Conservation (phyloP, 2,329 filamentous ascomycete genomes). For the Fusarium oxysporum region DNA sequence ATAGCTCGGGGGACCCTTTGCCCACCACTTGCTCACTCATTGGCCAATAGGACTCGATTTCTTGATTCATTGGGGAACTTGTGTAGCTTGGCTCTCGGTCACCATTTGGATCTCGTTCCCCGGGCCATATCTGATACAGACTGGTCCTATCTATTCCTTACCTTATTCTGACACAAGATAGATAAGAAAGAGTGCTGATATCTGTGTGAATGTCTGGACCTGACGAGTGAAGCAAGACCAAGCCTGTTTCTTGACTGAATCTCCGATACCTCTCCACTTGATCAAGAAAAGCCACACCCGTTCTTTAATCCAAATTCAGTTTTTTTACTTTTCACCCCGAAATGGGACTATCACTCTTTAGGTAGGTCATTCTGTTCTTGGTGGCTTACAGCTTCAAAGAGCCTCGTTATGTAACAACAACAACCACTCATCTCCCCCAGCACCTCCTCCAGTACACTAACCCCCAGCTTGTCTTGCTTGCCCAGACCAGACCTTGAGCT, state of each 20-base stretch:
- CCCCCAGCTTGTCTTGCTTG: neutral
- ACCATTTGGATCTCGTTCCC: neutral
- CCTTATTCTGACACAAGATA: neutral
- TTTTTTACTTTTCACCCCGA: neutral
- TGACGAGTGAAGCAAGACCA: neutral
- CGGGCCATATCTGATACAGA: neutral
- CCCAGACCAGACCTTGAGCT: neutral
- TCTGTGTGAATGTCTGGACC: slow-evolving; percentile 13
- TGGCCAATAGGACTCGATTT: neutral
- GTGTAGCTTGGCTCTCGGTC: slow-evolving; percentile 11
- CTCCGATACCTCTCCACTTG: neutral
- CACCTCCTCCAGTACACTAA: too few species aligned
- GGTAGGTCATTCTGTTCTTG: slow-evolving; percentile 1
- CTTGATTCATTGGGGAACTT: slow-evolving; percentile 11
- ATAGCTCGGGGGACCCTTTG: slow-evolving; percentile 8
- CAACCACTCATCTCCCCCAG: neutral
- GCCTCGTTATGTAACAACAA: slow-evolving; percentile 19
- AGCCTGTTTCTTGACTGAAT: neutral
- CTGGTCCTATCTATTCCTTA: neutral
- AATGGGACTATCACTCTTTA: neutral
- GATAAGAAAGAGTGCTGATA: neutral
- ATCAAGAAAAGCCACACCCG: slow-evolving; percentile 2
- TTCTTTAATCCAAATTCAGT: neutral
- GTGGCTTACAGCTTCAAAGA: neutral
- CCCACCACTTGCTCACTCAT: neutral